Percentiles rank a stretch among this genome's conserved stretches.
Evolutionary conservation across 352 stramenopile species (phyloP).

Genomic region (Globisporangium emineosum): DNA sequence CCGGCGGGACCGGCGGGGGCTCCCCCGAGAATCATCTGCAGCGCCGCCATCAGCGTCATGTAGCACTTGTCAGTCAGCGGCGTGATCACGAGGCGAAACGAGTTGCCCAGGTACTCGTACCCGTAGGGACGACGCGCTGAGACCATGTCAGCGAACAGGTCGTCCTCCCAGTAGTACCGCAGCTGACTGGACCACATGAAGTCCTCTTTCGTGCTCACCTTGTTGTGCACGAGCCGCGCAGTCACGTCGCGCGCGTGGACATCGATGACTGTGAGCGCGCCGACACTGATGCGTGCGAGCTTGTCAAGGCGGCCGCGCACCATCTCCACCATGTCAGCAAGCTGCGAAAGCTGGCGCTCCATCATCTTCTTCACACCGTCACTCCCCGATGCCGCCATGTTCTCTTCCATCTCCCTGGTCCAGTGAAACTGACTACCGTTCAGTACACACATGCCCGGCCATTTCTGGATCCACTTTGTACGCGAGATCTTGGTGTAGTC

Average conservation of each 20-base stretch:
- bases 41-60: conserved; percentile 92
- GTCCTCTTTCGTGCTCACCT: conserved; percentile 87
- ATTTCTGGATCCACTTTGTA: conserved; percentile 95
- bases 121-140: conserved; percentile 90
- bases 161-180: conserved; percentile 92
- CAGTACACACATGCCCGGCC: conserved; percentile 92
- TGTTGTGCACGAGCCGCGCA: conserved; percentile 76
- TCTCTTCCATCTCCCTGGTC: conserved; percentile 92
- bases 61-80: conserved; percentile 97
- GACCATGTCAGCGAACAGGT: conserved; percentile 90
- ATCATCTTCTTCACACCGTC: conserved; percentile 91
- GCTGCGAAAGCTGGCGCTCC: conserved; percentile 84
- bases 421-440: conserved; percentile 96
- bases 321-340: conserved; percentile 95
- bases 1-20: conserved; percentile 91
- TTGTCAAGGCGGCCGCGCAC: conserved; percentile 88
- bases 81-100: conserved; percentile 94
- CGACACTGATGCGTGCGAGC: conserved; percentile 89
- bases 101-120: conserved; percentile 97
- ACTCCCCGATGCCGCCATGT: conserved; percentile 73
- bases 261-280: conserved; percentile 93
- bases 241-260: conserved; percentile 94
- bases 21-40: conserved; percentile 95
- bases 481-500: conserved; percentile 89
- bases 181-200: conserved; percentile 95